Evolutionary conservation across 352 stramenopile species (phyloP), one percentile per base, ranked within the genome.

Genomic region (Globisporangium middletonii): DNA sequence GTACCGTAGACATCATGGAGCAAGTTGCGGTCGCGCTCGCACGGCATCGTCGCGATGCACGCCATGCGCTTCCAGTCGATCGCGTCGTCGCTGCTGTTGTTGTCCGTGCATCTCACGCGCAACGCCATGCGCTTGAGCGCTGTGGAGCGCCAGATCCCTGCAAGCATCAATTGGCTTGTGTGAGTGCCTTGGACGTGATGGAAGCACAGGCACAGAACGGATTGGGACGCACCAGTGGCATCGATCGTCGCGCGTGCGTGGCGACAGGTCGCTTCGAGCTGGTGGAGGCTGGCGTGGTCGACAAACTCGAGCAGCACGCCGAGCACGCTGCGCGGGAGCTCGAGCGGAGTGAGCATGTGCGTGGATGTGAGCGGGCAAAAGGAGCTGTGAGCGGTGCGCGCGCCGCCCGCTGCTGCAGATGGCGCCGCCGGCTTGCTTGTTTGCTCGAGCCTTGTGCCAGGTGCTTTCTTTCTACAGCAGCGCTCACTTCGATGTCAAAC

Each of bases 361-460:
- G 33, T 74, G 55, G 33, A 64, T 72, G 51, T 73, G 75, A 26
- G 66, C 62, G 0, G 67, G 63, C 38, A 61, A 77, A 58, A 45
- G 37, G 46, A 37, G 38, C 46, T 56, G 26, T 62, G 56, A 46
- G 41, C 37, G 23, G 5, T 38, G 33, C 33, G 9, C 33, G 33
- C 33, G 33, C 33, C 33, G 33, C 9, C 5, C 33, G 33, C 33
- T 13, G 33, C 33, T 13, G 33, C 33, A 9, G 33, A 38, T 38
- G 33, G 33, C 8, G 47, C 28, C 23, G 23, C 23, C 23, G 23
- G 26, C 26, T 12, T 35, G 47, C 9, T 42, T 35, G 47, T 7
- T 42, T 12, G 16, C 28, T 15, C 13, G 19, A 46, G 8, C 8
- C 2, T 1, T 26, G 33, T 13, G 33, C 33, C 33, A 38, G 9